Evolutionary conservation across 129 eudicot genomes (phyloP), one percentile per base, ranked within the genome.

Genomic region (carrot (Daucus carota)): DNA sequence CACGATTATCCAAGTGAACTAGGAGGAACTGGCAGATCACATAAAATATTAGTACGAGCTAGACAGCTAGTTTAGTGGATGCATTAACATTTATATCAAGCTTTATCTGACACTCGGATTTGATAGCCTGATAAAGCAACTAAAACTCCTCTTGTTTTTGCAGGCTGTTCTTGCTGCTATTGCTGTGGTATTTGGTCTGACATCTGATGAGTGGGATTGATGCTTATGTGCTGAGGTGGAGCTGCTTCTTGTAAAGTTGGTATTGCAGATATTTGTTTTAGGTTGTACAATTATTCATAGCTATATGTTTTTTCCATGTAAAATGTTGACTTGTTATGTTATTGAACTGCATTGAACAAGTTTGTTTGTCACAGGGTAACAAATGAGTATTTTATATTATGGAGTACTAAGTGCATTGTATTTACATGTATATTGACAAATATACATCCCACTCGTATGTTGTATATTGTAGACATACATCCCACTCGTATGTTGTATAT

Each of bases 111-210:
- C 65, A 57, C 65, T 8, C n/a, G 18, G 4, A 18, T 34, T 18
- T 15, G 13, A 68, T 31, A 70, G 47, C 38, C 46, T 10, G 14
- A 29, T 63, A 29, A 63, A 8, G 38, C 3, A 10, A 29, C 38
- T 14, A 29, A 29, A 12, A 63, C 34, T 13, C 7, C 54, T 42
- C 14, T 36, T 38, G 70, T 16, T 4, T 59, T 45, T 72, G 80
- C 82, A 91, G 97, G 97, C 91, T 63, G 81, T 91, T 77, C 77
- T 91, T 70, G 92, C 82, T 24, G 75, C 91, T 48, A 76, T 91
- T 82, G 92, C 84, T 8, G 34, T 85, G 46, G 54, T 88, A 38
- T 81, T 88, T 79, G 92, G 97, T 41, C 77, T 87, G 66, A 84
- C 92, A 5, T 77, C 66, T 24, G 76, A 73, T 50, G 88, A 91